Evolutionary conservation across 495 filamentous ascomycete genomes (phyloP), one percentile per base, ranked within the genome.

Genomic region (Aspergillus campestris): DNA sequence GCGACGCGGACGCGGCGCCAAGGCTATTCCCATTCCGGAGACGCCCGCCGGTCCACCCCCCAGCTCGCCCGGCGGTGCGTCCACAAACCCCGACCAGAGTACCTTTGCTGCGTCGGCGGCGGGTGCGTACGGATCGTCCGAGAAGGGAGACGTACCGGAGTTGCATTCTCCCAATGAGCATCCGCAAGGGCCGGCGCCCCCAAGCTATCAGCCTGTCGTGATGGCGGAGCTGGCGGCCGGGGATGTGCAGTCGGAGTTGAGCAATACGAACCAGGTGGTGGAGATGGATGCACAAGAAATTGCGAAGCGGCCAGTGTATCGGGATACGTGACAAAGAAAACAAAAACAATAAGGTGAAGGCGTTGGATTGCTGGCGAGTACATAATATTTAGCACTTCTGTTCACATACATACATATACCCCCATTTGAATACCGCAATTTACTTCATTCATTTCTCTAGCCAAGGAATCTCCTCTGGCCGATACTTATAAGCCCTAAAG

Each of bases 401-500:
- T 24, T 24, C 18, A 24, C 4, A 2, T 24, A 4, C 18, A 24
- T 24, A 24, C 18, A 24, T 24, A 24, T 24, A 24, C 18, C 18
- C 18, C 18, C 18, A 24, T 24, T 24, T 1, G 18, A 24, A 24
- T 24, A 24, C 18, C 18, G 18, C 18, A 24, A 24, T 24, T 24
- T 4, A 24, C 18, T 24, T 24, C 18, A 24, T 24, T 24, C 18
- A 24, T 4, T 24, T 24, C 36, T 34, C 34, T 42, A 62, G 30
- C 64, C 60, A 65, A 5, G 60, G 61, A 40, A 68, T 52, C 44
- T 65, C 48, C 38, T 60, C 57, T 31, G 52, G 44, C 11, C 47
- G 41, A 49, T 68, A 66, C 44, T 62, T 60, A 44, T 68, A 68
- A 38, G 59, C 62, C 48, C 65, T 34, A 43, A 68, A 66, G n/a